Conservation (phyloP, 1,284 basidiomycete genomes). For the Blastosporella zonata region DNA sequence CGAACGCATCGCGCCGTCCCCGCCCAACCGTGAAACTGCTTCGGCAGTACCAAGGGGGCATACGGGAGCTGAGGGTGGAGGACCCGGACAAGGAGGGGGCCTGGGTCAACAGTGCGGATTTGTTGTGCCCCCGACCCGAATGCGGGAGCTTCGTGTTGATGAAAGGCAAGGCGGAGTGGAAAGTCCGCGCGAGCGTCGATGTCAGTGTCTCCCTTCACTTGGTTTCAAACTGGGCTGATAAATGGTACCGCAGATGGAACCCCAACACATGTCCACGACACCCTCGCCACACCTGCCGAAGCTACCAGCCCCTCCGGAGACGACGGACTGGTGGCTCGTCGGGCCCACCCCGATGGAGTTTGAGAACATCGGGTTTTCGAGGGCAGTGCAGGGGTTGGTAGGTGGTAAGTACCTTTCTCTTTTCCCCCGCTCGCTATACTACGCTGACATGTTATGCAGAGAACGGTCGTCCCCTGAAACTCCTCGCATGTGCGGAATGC, state of each 20-base stretch:
- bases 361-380: constrained; percentile 90
- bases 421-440: too few relatives aligned
- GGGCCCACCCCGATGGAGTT: constrained; percentile 80
- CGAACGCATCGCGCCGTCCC: constrained; percentile 33
- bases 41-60: constrained; percentile 41
- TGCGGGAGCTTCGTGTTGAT: constrained; percentile 82
- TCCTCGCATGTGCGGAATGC: constrained; percentile 87
- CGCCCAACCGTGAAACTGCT: constrained; percentile 37
- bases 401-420: not conserved
- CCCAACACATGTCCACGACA: constrained; percentile 31
- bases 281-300: constrained; percentile 42
- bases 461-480: constrained; percentile 54
- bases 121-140: constrained; percentile 74
- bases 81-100: constrained; percentile 26
- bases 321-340: constrained; percentile 76
- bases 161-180: constrained; percentile 55
- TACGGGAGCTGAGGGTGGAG: constrained; percentile 40
- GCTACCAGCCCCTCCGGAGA: constrained; percentile 49
- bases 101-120: constrained; percentile 55
- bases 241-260: constrained; percentile 40
- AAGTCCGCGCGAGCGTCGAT: constrained; percentile 56
- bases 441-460: too few relatives aligned
- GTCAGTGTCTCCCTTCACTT: constrained; percentile 40
- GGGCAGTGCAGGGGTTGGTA: constrained; percentile 37
- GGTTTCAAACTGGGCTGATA: constrained; percentile 22